A percentile compares a stretch with the other conserved stretches of the same genome.
phyloP scores from a whole-genome alignment of 139 green algal species.

The Chlamydomonas eustigma region DNA sequence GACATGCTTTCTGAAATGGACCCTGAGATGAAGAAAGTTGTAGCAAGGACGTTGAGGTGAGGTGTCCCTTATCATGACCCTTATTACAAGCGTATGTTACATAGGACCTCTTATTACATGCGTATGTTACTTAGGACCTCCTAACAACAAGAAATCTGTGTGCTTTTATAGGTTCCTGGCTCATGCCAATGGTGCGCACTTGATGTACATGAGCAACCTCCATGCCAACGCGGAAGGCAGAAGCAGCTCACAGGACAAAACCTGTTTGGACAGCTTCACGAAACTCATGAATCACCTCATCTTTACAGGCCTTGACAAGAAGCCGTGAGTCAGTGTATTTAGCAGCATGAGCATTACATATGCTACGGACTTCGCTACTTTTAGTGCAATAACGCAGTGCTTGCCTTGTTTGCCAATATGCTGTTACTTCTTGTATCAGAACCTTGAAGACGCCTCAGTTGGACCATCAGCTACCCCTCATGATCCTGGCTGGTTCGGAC shows the following conservation, averaged over 20 bases:
- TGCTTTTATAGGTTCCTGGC: slow-evolving; percentile 55
- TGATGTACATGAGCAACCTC: slow-evolving; percentile 57
- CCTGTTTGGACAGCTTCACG: slow-evolving; percentile 58
- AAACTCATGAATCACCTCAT: slow-evolving; percentile 66
- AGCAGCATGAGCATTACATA: too few relatives aligned
- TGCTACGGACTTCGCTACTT: too few relatives aligned
- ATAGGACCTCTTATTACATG: too few relatives aligned
- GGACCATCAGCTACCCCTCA: slow-evolving; percentile 43
- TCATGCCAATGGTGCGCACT: slow-evolving; percentile 54
- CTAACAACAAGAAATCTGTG: too few relatives aligned
- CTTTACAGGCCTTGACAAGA: slow-evolving; percentile 65
- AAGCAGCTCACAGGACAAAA: slow-evolving; percentile 19
- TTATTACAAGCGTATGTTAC: too few relatives aligned
- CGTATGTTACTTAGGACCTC: too few relatives aligned
- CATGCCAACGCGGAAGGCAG: slow-evolving; percentile 5
- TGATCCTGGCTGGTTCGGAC: slow-evolving; percentile 47
- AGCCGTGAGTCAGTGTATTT: slow-evolving; percentile 47
- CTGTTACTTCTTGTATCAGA: too few relatives aligned
- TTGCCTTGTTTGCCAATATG: too few relatives aligned
- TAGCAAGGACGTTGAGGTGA: slow-evolving; percentile 17
- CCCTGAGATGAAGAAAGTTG: slow-evolving; percentile 50
- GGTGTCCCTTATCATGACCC: too few relatives aligned
- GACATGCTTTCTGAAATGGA: slow-evolving; percentile 53
- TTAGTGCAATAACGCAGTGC: not conserved
- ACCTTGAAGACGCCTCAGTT: slow-evolving; percentile 9